Conservation (phyloP, 164 flowering plant genomes). For the Santalum album region DNA sequence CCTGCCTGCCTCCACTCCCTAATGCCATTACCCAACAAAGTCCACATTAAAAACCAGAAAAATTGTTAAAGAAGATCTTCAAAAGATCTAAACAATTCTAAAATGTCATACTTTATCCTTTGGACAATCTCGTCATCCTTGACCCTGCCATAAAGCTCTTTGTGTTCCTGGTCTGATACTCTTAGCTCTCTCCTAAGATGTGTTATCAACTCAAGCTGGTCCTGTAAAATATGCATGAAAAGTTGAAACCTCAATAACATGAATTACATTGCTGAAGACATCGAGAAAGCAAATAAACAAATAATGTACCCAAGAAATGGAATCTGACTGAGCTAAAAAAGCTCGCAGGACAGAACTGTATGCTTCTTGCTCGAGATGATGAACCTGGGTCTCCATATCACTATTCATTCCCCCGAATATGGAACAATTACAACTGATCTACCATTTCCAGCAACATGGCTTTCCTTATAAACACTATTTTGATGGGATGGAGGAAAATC, state of each 20-base stretch:
- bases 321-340: conserved; percentile 95
- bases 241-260: background rate
- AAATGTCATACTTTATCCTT: conserved; percentile 53
- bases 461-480: conserved; percentile 19
- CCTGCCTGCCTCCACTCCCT: conserved; percentile 90
- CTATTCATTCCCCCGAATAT: conserved; percentile 21
- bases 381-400: conserved; percentile 79
- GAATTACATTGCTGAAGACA: background rate
- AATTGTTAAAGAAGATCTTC: background rate
- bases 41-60: conserved; percentile 7
- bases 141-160: conserved; percentile 67
- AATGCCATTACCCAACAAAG: conserved; percentile 10
- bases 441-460: conserved; percentile 19
- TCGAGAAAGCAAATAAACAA: background rate
- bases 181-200: conserved; percentile 89
- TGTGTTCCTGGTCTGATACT: conserved; percentile 84
- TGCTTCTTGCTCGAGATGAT: conserved; percentile 82
- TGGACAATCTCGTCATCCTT: conserved; percentile 70
- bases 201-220: conserved; percentile 79
- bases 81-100: background rate
- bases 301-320: conserved; percentile 79
- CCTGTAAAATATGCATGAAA: conserved; percentile 34
- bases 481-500: conserved; percentile 33
- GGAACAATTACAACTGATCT: conserved; percentile 23
- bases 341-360: conserved; percentile 81